Base-by-base conservation (phyloP, 129 eudicot genomes). In the Flaveria bidentis region DNA sequence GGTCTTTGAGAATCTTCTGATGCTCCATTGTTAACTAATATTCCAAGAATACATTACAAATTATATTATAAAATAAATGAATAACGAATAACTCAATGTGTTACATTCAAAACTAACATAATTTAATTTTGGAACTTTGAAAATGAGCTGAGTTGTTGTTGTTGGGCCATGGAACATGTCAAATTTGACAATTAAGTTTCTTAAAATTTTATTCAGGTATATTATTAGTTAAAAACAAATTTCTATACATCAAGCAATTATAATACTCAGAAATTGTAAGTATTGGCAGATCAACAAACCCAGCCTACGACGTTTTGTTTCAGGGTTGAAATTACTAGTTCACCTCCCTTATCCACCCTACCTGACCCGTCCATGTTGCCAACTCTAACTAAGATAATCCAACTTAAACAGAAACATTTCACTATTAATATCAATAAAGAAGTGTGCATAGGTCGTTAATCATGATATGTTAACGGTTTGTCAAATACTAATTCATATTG, bases 21-120 rank as follows among this genome's bases (percentile, higher is more conserved):
- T 76, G 84, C 84, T 80, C 84, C 71, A 33, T 20, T 62, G 58
- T 66, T 80, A 80, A 67, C 84, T 74, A 80, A 74, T 65, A 72
- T 72, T 63, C 51, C 78, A 74, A 65, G 39, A 80, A 66, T 20
- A 64, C 45, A 13, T 69, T 17, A 13, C 36, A 76, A 18, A 47
- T 64, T 17, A 30, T 33, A 64, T 39, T 13, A 18, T 7, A 47
- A 63, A 39, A 39, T 73, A n/a, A 75, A 18, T 6, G 4, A 44
- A 53, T 11, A 10, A 76, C 5, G 1, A 63, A 26, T 62, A 11
- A 45, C 47, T 60, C 10, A 25, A 61, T 0, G 18, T 20, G 69
- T 30, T 56, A 28, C 7, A 15, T 28, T 58, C 20, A 33, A 63
- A 63, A 63, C 22, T 63, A 25, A 30, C 10, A 30, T 30, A 14